These are phyloP conservation scores for Falciphora oryzae DNA, from an alignment of 2,329 filamentous ascomycete species.

Conservation along the genomic window DNA sequence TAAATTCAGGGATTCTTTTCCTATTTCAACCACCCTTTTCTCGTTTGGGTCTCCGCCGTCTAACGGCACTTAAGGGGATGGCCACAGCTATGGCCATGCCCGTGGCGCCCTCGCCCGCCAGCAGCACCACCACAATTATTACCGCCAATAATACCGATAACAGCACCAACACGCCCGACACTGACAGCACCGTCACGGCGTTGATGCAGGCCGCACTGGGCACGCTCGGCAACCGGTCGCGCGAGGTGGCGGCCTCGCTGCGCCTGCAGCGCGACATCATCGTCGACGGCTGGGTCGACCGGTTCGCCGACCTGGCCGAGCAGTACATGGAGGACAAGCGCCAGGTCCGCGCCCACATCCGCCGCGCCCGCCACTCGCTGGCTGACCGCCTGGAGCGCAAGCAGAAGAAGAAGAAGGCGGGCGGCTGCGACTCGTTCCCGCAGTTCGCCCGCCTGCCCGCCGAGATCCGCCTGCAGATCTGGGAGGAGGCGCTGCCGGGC, in stretches of 20 bases:
- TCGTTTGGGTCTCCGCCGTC: too few relatives aligned
- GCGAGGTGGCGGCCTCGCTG: constrained; percentile 4
- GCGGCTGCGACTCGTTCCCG: constrained; percentile 11
- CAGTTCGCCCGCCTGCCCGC: constrained; percentile 17
- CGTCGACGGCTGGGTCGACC: constrained; percentile 9
- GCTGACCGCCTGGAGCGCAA: background rate
- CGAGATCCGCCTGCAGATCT: constrained; percentile 20
- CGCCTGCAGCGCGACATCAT: constrained; percentile 8
- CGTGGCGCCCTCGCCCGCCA: background rate
- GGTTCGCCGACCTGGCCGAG: background rate
- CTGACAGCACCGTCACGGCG: background rate
- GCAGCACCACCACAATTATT: background rate
- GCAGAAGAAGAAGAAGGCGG: background rate
- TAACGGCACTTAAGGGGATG: too few relatives aligned
- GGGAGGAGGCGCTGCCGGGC: constrained; percentile 13
- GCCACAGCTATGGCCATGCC: background rate
- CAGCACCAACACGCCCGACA: background rate
- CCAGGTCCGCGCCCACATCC: constrained; percentile 5
- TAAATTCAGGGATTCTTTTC: too few relatives aligned
- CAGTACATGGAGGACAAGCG: constrained; percentile 10
- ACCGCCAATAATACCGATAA: background rate
- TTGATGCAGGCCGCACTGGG: constrained; percentile 3
- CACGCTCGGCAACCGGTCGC: background rate
- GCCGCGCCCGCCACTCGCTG: background rate
- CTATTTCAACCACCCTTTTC: too few relatives aligned